Evolutionary conservation across 176 grass and related monocot genomes (phyloP).

Genomic region (Oryza longistaminata): DNA sequence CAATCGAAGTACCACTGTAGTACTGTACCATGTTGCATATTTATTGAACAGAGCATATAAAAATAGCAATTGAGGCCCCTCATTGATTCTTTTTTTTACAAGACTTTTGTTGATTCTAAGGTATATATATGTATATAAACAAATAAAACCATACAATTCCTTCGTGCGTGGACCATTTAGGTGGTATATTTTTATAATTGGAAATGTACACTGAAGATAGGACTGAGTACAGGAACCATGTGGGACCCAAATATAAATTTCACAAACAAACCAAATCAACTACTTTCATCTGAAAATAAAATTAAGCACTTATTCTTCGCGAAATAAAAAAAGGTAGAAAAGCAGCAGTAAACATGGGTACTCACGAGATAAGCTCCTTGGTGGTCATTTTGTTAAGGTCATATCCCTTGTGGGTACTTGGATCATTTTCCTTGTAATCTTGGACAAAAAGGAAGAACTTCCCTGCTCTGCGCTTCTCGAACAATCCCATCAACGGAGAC

Average conservation of each 20-base stretch:
- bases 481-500: conserved; percentile 93
- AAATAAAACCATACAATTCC: not conserved
- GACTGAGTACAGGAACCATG: not conserved
- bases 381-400: conserved; percentile 69
- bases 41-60: not conserved
- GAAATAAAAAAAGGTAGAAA: conserved; percentile 1
- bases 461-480: conserved; percentile 85
- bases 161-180: not conserved
- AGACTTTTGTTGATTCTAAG: not conserved
- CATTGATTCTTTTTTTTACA: not conserved
- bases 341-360: conserved; percentile 30
- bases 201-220: not conserved
- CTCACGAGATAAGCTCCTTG: conserved; percentile 86
- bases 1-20: not conserved
- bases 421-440: conserved; percentile 83
- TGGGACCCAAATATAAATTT: not conserved
- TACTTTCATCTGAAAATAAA: not conserved
- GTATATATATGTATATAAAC: not conserved
- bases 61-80: not conserved
- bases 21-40: not conserved
- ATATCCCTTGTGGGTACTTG: conserved; percentile 77
- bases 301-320: not conserved
- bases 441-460: conserved; percentile 95
- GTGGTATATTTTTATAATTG: not conserved
- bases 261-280: not conserved